Base-by-base conservation (phyloP, 2,329 filamentous ascomycete genomes). In the Cytospora chrysosperma region DNA sequence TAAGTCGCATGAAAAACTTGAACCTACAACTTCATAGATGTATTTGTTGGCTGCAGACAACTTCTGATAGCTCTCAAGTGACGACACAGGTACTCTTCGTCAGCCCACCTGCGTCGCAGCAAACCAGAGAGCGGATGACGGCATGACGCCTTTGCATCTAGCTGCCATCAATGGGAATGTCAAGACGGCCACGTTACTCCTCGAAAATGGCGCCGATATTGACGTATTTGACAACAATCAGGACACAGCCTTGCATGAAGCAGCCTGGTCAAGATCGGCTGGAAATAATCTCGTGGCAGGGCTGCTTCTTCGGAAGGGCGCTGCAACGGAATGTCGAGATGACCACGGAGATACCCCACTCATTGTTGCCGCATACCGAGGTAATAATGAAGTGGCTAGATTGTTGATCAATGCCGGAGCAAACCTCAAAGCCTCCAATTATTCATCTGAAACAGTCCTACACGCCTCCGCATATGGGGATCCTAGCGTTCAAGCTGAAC, bases 211-310 rank as follows among this genome's bases (percentile, higher is more conserved):
- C 1, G 56, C 56, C 15, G 10, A 52, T 8, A 8, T 51, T 2
- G 15, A 59, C 19, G n/a, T 9, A 0, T 4, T 34, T 1, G 15
- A n/a, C 47, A 1, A 13, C n/a, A 0, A 17, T 0, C 15, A 17
- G 2, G n/a, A 5, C 28, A 59, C 43, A 21, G 19, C 56, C 10
- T 26, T 52, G 10, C 56, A 59, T 15, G 0, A 0, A 1, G 47
- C 47, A 13, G 27, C 37, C 32, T 4, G 0, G 4, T 24, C 0
- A 7, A 30, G 19, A 4, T 24, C 15, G 3, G 19, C 6, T 2
- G 1, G 6, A 0, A 1, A 28, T 6, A 15, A 8, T 27, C 17
- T 24, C 4, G 21, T 12, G 17, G 21, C 47, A 9, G 37, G 9
- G 17, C 30, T 51, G 1, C 19, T 59, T 6, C 28, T 59, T n/a